Evolutionary conservation across 2,329 filamentous ascomycete genomes (phyloP).

Genomic region (Apiospora rasikravindrae): DNA sequence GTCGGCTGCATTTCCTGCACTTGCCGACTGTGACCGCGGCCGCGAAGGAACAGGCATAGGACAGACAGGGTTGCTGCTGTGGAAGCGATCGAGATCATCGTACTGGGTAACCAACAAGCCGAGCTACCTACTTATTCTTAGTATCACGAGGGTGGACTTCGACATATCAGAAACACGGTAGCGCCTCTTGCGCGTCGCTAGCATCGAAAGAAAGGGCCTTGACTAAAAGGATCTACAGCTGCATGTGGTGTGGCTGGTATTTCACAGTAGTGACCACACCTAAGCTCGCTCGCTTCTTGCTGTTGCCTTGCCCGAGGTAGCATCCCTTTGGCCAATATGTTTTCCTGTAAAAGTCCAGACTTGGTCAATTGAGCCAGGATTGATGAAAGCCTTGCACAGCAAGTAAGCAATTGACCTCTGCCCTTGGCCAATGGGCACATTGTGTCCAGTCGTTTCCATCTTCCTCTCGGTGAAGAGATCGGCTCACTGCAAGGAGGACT

Average conservation of each 20-base stretch:
- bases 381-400: not conserved
- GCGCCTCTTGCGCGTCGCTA: slow-evolving; percentile 5
- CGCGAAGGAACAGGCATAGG: not conserved
- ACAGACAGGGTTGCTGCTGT: not conserved
- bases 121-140: not conserved
- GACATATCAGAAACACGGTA: slow-evolving; percentile 13
- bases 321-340: not conserved
- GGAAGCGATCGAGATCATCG: slow-evolving; percentile 10
- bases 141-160: slow-evolving; percentile 12
- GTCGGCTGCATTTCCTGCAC: not conserved
- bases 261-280: not conserved
- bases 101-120: not conserved
- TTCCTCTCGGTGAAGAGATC: not conserved
- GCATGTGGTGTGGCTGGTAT: not conserved
- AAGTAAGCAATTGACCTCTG: not conserved
- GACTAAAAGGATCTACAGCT: not conserved
- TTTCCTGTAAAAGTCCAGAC: not conserved
- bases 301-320: too few species aligned
- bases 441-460: not conserved
- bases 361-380: not conserved
- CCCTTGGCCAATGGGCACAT: not conserved
- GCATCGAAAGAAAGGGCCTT: not conserved
- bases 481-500: not conserved
- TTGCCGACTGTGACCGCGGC: not conserved
- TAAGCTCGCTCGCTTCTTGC: not conserved